Evolutionary conservation across 768 basidiomycete genomes (phyloP).

Genomic region (Leucocoprinus sp.): DNA sequence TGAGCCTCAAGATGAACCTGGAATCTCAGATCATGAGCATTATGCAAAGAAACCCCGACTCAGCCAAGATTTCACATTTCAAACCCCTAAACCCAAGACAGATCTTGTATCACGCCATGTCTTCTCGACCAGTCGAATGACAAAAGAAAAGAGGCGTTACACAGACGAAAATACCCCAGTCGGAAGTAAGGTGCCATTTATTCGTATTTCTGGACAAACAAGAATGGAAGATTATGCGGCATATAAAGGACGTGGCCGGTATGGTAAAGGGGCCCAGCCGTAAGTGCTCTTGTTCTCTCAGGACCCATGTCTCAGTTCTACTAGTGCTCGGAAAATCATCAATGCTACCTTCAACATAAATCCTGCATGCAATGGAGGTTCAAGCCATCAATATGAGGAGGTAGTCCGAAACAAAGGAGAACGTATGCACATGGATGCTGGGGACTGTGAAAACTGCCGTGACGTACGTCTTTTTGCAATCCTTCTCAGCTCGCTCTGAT

Average conservation of each 20-base stretch:
- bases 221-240: constrained; percentile 5
- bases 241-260: constrained; percentile 13
- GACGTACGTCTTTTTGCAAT: constrained; percentile 40
- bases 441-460: constrained; percentile 76
- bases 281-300: constrained; percentile 16
- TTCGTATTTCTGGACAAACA: neutral
- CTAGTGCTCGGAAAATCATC: constrained; percentile 36
- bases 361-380: constrained; percentile 54
- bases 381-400: constrained; percentile 63
- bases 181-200: neutral
- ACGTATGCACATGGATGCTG: constrained; percentile 59
- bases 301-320: constrained; percentile 1
- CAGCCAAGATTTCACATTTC: neutral
- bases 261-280: constrained; percentile 15
- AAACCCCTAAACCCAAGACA: neutral
- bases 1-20: constrained; percentile 3
- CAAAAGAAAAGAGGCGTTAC: constrained; percentile 1
- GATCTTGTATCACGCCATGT: neutral
- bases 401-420: constrained; percentile 64
- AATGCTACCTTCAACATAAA: constrained; percentile 64
- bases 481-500: neutral
- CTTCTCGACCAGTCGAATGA: constrained; percentile 2
- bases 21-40: neutral
- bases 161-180: constrained; percentile 9
- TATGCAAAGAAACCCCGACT: constrained; percentile 3